phyloP scores from a whole-genome alignment of 306 rosid species.

The Glycine tomentella region DNA sequence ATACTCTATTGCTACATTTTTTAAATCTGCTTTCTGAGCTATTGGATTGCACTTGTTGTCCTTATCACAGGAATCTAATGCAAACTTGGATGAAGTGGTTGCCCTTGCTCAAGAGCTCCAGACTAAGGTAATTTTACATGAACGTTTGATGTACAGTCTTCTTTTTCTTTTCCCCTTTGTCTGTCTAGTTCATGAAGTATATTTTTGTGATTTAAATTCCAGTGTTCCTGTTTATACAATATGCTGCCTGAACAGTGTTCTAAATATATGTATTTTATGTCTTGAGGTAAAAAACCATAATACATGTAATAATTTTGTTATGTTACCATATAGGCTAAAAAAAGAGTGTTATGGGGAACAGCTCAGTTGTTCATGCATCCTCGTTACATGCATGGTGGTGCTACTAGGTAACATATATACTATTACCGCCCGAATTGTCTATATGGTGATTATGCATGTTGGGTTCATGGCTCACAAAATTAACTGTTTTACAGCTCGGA shows the following conservation, averaged over 20 bases:
- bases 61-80: conserved; percentile 75
- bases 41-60: conserved; percentile 37
- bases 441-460: neutral
- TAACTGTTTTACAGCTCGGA: conserved; percentile 72
- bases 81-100: conserved; percentile 91
- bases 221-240: neutral
- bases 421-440: conserved; percentile 26
- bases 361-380: no score
- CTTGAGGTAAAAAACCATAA: conserved; percentile 2
- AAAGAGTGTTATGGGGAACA: no score
- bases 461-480: conserved; percentile 38
- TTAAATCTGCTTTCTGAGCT: conserved; percentile 26
- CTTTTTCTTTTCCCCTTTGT: neutral
- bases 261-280: neutral
- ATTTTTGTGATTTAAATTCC: neutral
- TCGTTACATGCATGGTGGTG: no score
- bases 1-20: conserved; percentile 14
- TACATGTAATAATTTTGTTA: neutral
- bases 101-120: conserved; percentile 93
- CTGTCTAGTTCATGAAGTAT: neutral
- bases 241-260: neutral
- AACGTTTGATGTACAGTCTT: neutral
- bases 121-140: conserved; percentile 66
- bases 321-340: no score
- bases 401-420: conserved; percentile 68